Evolutionary conservation across 73 alveolate species (phyloP), one percentile per base, ranked within the genome.

Genomic region (Uronychia setigera): DNA sequence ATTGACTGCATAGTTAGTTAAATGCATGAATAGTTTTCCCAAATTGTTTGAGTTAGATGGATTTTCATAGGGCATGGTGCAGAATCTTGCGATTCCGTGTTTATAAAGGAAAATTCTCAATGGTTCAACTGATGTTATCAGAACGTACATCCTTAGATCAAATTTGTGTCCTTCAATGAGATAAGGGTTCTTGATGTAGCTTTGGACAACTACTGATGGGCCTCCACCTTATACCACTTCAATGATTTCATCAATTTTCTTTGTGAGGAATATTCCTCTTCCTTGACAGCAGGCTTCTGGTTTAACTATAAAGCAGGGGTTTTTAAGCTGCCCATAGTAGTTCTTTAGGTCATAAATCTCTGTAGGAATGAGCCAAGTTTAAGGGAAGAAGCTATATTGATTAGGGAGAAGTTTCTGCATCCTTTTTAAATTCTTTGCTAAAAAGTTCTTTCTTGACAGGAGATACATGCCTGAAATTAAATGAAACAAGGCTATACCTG

Each of bases 151-250:
- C 80, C 99, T 91, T 78, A 96, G 82, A 80, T 96, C 99, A 79
- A 96, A 96, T 89, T 96, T 96, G 91, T 86, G 90, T 77, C 98
- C 99, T 67, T 94, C 97, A 67, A 96, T 79, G 83, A 96, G 83
- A 91, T 90, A 88, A 30, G 99, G 98, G 86, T 83, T 90, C n/a
- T 89, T 59, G 78, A 96, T 86, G 86, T 96, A 96, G 90, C 83
- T 87, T 80, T 93, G 93, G 57, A 93, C 96, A 59, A 93, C 91
- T 77, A 86, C 33, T 91, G 88, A 74, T 87, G 90, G 27, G 78
- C 26, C 67, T 11, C n/a, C 19, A 19, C 67, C 67, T 46, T 5
- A 5, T 19, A 46, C 67, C 67, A 76, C 81, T 1, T 29, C 25
- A 26, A 14, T 35, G 79, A 89, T 58, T 1, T 78, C 83, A 1